Evolutionary conservation across 192 early-diverging fungal genomes (phyloP).

Genomic region (Linnemannia elongata): DNA sequence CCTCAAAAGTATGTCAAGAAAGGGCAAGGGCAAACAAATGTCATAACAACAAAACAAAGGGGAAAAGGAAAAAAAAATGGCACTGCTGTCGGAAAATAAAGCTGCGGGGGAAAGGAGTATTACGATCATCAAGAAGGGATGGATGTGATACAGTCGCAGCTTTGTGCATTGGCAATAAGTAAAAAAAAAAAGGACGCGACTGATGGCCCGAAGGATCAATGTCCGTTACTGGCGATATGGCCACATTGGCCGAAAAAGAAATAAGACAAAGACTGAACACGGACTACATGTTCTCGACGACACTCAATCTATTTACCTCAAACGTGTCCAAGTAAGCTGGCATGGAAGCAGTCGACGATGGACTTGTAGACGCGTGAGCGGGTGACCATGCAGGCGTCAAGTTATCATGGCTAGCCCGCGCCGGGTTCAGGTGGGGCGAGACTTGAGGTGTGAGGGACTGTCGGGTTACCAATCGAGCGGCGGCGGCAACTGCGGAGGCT

Average conservation of each 20-base stretch:
- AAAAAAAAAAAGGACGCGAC: background rate
- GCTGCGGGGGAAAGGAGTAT: background rate
- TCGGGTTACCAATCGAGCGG: slow-evolving; percentile 2
- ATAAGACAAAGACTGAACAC: background rate
- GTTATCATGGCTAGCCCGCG: background rate
- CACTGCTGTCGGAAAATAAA: background rate
- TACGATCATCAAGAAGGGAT: background rate
- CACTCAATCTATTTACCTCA: slow-evolving; percentile 34
- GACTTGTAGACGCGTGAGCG: slow-evolving; percentile 30
- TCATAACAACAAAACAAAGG: background rate
- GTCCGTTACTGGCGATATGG: background rate
- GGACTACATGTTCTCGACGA: background rate
- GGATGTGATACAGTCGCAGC: background rate
- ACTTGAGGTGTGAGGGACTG: slow-evolving; percentile 35
- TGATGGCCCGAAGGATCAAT: background rate
- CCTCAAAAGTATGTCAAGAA: background rate
- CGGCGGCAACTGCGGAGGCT: slow-evolving; percentile 12
- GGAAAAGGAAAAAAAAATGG: background rate
- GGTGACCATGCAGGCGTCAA: slow-evolving; percentile 42
- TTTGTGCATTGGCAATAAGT: background rate
- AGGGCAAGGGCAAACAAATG: background rate
- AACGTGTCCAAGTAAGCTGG: slow-evolving; percentile 40
- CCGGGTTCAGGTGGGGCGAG: slow-evolving; percentile 31
- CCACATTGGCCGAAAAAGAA: background rate
- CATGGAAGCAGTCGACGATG: slow-evolving; percentile 42